Evolutionary conservation across 805 yeast genomes (phyloP).

Genomic region (Pichia pseudocactophila): DNA sequence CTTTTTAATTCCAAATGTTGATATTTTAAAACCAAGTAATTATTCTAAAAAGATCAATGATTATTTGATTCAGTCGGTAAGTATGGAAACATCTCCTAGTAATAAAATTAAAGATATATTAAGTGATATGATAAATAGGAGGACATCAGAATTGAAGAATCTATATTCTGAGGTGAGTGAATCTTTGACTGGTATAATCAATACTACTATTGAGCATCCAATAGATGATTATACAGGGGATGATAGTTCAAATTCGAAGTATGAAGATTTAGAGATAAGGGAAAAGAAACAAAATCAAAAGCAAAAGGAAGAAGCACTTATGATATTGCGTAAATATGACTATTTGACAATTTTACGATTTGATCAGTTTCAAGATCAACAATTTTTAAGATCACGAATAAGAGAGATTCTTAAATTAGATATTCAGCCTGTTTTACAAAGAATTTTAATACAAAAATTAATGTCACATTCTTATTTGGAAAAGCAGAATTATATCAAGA

Average conservation of each 20-base stretch:
- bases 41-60: constrained; percentile 6
- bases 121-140: constrained; percentile 9
- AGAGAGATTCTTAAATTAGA: constrained; percentile 35
- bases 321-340: constrained; percentile 12
- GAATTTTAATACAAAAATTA: constrained; percentile 47
- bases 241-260: neutral
- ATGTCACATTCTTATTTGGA: constrained; percentile 63
- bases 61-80: constrained; percentile 6
- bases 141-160: constrained; percentile 15
- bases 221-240: constrained; percentile 34
- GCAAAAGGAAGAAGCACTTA: constrained; percentile 4
- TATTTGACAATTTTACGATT: constrained; percentile 24
- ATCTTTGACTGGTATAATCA: constrained; percentile 32
- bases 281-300: neutral
- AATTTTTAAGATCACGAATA: constrained; percentile 38
- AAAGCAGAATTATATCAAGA: constrained; percentile 26
- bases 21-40: constrained; percentile 1
- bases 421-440: constrained; percentile 35
- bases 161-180: constrained; percentile 23
- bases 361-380: constrained; percentile 29
- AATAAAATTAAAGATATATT: constrained; percentile 6
- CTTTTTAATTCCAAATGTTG: constrained; percentile 8
- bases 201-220: constrained; percentile 40
- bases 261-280: constrained; percentile 1
- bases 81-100: constrained; percentile 7